These are phyloP conservation scores for Vigna mungo DNA, from an alignment of 306 rosid species.

Conservation along the genomic window DNA sequence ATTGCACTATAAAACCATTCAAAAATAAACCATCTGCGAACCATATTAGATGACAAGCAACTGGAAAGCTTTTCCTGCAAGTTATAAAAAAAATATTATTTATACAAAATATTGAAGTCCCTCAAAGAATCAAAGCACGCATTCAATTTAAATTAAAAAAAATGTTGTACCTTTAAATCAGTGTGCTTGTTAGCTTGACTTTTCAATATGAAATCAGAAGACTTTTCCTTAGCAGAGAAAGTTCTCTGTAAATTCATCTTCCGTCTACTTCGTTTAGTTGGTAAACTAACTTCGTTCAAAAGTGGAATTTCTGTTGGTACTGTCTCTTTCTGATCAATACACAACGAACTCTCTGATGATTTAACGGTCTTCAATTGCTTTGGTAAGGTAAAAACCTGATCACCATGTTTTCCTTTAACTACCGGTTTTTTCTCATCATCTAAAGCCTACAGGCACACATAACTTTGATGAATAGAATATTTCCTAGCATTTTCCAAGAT, in stretches of 20 bases:
- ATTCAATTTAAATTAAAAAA: constrained; percentile 16
- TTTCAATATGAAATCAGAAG: constrained; percentile 54
- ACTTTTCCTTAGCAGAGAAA: constrained; percentile 54
- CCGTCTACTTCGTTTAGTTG: constrained; percentile 65
- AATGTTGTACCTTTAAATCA: constrained; percentile 55
- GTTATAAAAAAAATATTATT: constrained; percentile 24
- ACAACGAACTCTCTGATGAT: constrained; percentile 59
- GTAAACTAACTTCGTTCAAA: constrained; percentile 53
- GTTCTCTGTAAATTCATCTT: constrained; percentile 60
- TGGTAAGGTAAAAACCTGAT: constrained; percentile 54
- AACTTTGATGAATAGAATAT: constrained; percentile 34
- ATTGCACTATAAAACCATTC: constrained; percentile 98
- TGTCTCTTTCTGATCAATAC: constrained; percentile 54
- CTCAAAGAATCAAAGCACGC: constrained; percentile 25
- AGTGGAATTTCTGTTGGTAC: constrained; percentile 57
- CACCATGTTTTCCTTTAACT: constrained; percentile 61
- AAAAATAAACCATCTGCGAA: constrained; percentile 82
- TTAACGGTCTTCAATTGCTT: constrained; percentile 61
- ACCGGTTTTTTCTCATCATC: constrained; percentile 60
- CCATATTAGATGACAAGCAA: constrained; percentile 72
- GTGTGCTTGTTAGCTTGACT: constrained; percentile 54
- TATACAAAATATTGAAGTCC: constrained; percentile 21
- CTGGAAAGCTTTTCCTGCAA: constrained; percentile 78
- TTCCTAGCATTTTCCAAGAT: constrained; percentile 22
- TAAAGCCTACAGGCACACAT: constrained; percentile 56